Evolutionary conservation across 225 moss, liverwort and hornwort genomes (phyloP).

Genomic region (Anthoceros angustus): DNA sequence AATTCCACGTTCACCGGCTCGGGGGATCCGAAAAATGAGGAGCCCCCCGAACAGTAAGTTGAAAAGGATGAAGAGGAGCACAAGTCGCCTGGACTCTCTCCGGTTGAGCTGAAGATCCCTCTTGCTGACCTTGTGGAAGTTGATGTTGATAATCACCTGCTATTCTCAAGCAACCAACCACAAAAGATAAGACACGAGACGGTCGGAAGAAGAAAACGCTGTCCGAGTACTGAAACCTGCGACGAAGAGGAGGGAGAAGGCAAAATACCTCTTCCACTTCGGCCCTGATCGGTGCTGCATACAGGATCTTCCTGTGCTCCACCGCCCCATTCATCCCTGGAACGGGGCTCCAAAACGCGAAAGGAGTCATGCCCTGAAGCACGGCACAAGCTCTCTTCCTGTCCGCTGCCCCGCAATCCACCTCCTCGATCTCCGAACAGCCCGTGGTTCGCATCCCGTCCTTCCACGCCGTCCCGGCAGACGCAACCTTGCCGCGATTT

Average conservation of each 20-base stretch:
- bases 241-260: neutral
- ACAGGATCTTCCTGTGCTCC: constrained; percentile 1
- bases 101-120: constrained; percentile 3
- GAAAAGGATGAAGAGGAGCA: constrained; percentile 2
- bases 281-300: neutral
- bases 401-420: neutral
- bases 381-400: neutral
- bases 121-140: constrained; percentile 4
- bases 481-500: neutral
- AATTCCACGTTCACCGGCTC: neutral
- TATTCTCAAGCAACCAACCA: neutral
- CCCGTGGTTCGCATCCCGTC: neutral
- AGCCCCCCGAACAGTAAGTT: neutral
- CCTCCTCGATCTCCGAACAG: neutral
- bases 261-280: neutral
- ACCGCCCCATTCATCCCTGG: neutral
- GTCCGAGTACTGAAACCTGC: neutral
- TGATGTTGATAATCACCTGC: constrained; percentile 4
- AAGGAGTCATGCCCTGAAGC: neutral
- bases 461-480: neutral
- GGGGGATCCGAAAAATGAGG: neutral
- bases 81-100: neutral
- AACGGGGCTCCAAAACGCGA: neutral
- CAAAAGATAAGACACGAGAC: neutral
- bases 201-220: neutral